Evolutionary conservation across 768 basidiomycete species (phyloP).

Genomic region (Tricholoma saponaceum): DNA sequence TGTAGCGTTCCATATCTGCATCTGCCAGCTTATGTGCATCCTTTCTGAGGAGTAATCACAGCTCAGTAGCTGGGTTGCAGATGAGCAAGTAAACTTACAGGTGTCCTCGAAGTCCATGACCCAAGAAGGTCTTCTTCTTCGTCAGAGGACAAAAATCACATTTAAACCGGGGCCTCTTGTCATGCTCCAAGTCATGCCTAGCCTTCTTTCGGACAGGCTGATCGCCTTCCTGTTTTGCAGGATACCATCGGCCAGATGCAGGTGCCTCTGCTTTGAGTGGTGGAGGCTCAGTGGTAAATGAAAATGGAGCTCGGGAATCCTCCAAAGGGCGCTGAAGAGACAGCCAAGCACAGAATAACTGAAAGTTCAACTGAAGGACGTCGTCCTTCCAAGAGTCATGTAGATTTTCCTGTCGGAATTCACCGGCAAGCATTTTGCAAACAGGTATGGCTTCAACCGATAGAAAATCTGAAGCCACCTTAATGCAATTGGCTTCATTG

Average conservation of each 20-base stretch:
- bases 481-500: conserved; percentile 88
- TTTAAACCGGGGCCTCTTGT: background rate
- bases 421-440: conserved; percentile 78
- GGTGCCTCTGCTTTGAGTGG: background rate
- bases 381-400: conserved; percentile 88
- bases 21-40: background rate
- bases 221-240: background rate
- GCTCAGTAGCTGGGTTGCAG: background rate
- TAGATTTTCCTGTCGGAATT: conserved; percentile 86
- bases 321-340: background rate
- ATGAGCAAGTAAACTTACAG: background rate
- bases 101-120: background rate
- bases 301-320: background rate
- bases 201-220: background rate
- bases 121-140: background rate
- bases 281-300: background rate
- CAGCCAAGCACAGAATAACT: background rate
- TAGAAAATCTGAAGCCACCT: conserved; percentile 91
- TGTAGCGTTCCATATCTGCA: background rate
- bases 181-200: background rate
- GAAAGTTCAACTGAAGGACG: conserved; percentile 61
- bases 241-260: background rate
- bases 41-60: background rate
- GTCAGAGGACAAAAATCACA: background rate
- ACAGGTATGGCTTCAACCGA: conserved; percentile 86